phyloP scores from a whole-genome alignment of 108 stramenopile genomes.

The Mayamaea pseudoterrestris region DNA sequence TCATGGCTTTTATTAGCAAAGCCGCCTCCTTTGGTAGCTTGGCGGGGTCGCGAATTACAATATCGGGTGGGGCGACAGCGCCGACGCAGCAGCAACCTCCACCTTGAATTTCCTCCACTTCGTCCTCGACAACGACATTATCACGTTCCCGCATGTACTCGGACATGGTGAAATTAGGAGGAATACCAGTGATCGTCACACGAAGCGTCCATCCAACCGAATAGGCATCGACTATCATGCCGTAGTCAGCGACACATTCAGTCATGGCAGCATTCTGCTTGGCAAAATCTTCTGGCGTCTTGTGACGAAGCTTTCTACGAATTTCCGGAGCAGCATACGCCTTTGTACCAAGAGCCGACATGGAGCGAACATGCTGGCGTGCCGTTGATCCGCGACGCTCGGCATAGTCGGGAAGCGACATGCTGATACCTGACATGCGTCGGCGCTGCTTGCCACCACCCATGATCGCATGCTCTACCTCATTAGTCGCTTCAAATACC shows the following conservation, averaged over 20 bases:
- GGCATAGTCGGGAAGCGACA: background rate
- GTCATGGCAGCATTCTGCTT: constrained; percentile 44
- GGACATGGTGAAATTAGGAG: constrained; percentile 52
- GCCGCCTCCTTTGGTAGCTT: constrained; percentile 46
- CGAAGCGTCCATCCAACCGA: constrained; percentile 73
- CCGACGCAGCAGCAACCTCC: constrained; percentile 29
- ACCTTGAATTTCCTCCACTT: constrained; percentile 8
- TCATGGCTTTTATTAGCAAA: constrained; percentile 39
- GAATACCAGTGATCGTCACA: constrained; percentile 68
- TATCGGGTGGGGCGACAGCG: background rate
- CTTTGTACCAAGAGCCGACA: constrained; percentile 71
- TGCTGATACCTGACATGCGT: constrained; percentile 2
- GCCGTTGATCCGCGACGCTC: constrained; percentile 13
- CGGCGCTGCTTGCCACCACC: background rate
- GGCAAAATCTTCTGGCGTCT: constrained; percentile 27
- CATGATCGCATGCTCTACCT: constrained; percentile 8
- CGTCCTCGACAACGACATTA: constrained; percentile 11
- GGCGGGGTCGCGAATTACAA: constrained; percentile 35
- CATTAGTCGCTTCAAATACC: constrained; percentile 1
- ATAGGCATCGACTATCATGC: constrained; percentile 80
- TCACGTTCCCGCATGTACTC: constrained; percentile 33
- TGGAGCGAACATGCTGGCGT: constrained; percentile 28
- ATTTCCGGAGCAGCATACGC: constrained; percentile 83
- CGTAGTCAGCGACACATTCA: constrained; percentile 69
- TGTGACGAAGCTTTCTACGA: constrained; percentile 28